phyloP scores from a whole-genome alignment of 2,329 filamentous ascomycete species.

The Penicillium hesseltinei region DNA sequence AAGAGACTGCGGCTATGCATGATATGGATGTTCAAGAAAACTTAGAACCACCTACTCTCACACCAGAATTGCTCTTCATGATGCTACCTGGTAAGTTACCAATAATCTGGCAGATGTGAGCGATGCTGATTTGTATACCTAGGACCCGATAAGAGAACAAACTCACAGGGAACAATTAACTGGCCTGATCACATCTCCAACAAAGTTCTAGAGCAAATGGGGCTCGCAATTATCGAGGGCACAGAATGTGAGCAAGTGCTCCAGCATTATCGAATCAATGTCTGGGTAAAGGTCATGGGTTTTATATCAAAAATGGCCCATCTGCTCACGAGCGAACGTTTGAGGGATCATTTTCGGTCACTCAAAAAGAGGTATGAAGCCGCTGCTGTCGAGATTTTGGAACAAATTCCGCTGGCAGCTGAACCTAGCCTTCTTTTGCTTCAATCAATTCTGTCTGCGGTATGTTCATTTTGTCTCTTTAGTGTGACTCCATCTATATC shows the following conservation, averaged over 20 bases:
- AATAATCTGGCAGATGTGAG: not conserved
- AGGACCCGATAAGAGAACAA: slow-evolving; percentile 20
- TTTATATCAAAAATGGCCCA: slow-evolving; percentile 22
- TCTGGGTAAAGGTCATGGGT: slow-evolving; percentile 22
- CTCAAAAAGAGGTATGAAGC: slow-evolving; percentile 22
- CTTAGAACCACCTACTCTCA: slow-evolving; percentile 14
- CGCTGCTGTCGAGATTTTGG: slow-evolving; percentile 18
- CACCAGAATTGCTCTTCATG: slow-evolving; percentile 25
- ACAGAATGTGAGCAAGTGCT: slow-evolving; percentile 20
- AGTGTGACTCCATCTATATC: not conserved
- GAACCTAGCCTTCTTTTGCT: slow-evolving; percentile 21
- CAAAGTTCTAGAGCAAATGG: slow-evolving; percentile 23
- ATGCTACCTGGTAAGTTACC: slow-evolving; percentile 20
- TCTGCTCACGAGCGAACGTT: slow-evolving; percentile 15
- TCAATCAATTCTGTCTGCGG: slow-evolving; percentile 24
- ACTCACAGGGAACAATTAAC: slow-evolving; percentile 17
- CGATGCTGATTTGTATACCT: not conserved
- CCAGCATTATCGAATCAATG: slow-evolving; percentile 19
- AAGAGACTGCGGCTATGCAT: slow-evolving; percentile 9
- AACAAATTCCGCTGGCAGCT: slow-evolving; percentile 20
- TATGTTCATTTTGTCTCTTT: not conserved
- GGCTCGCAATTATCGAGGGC: slow-evolving; percentile 22
- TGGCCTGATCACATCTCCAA: slow-evolving; percentile 28
- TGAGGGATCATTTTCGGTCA: slow-evolving; percentile 19
- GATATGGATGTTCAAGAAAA: slow-evolving; percentile 12